phyloP scores from a whole-genome alignment of 139 green algal species.

The Spirogloea muscicola region DNA sequence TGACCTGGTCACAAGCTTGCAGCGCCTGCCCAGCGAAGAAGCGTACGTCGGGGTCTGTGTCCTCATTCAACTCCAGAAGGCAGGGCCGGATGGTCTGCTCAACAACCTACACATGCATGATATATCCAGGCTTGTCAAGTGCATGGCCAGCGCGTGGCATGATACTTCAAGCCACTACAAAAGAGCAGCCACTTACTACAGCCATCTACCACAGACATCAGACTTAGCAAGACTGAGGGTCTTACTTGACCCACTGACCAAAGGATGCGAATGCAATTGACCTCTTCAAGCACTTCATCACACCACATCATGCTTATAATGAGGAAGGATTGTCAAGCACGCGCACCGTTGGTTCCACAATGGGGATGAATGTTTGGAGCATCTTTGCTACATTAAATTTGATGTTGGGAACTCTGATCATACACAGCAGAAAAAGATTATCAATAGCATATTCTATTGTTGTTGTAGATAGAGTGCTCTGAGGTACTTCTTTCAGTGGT shows the following conservation, averaged over 20 bases:
- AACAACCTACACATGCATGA: conserved; percentile 57
- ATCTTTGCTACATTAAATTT: conserved; percentile 92
- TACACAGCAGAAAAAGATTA: conserved; percentile 16
- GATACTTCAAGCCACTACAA: no score
- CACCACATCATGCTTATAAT: no score
- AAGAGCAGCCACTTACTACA: no score
- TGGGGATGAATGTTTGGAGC: conserved; percentile 69
- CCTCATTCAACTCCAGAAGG: conserved; percentile 76
- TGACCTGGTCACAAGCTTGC: conserved; percentile 48
- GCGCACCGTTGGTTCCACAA: conserved; percentile 65
- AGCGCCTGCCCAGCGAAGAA: conserved; percentile 69
- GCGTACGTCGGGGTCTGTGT: conserved; percentile 85
- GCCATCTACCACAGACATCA: no score
- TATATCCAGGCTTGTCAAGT: no score
- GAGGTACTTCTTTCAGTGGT: not conserved
- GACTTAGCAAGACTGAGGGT: no score
- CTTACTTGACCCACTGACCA: no score
- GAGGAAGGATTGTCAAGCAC: not conserved
- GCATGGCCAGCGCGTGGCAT: no score
- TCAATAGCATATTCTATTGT: not conserved
- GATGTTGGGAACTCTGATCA: conserved; percentile 78
- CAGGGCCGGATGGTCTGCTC: conserved; percentile 74
- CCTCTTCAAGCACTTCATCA: no score
- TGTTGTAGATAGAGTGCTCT: not conserved
- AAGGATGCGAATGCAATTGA: no score